A percentile compares a stretch with the other conserved stretches of the same genome.
phyloP scores from a whole-genome alignment of 495 filamentous ascomycete species.

The Penicillium canariense region DNA sequence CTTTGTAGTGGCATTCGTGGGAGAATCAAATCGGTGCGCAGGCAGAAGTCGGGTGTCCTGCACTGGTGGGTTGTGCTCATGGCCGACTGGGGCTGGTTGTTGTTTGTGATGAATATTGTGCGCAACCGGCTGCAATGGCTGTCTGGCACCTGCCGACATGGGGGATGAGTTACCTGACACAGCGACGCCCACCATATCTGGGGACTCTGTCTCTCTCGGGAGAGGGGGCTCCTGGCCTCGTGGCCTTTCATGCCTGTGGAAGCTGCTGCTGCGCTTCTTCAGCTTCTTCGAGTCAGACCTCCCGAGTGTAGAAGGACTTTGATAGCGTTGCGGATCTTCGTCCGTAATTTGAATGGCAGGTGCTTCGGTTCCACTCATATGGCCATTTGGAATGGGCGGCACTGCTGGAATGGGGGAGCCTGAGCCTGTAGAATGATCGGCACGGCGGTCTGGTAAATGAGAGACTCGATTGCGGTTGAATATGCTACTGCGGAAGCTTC shows the following conservation, averaged over 20 bases:
- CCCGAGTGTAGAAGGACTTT: conserved; percentile 24
- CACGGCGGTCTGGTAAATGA: conserved; percentile 32
- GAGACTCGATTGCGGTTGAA: conserved; percentile 56
- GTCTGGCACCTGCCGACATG: conserved; percentile 28
- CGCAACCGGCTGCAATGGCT: conserved; percentile 46
- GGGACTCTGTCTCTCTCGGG: conserved; percentile 17
- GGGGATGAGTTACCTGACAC: conserved; percentile 30
- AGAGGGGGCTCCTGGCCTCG: conserved; percentile 17
- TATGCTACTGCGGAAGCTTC: conserved; percentile 70
- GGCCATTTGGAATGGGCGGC: conserved; percentile 18
- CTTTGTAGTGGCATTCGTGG: conserved; percentile 37
- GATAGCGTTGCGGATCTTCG: conserved; percentile 32
- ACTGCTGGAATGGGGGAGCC: conserved; percentile 20
- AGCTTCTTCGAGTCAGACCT: conserved; percentile 46
- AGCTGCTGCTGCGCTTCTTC: conserved; percentile 43
- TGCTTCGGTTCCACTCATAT: conserved; percentile 23
- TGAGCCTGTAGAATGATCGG: conserved; percentile 14
- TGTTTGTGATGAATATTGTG: conserved; percentile 49
- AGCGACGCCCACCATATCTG: conserved; percentile 45
- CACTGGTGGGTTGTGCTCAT: conserved; percentile 47
- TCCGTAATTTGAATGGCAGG: conserved; percentile 51
- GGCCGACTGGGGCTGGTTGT: conserved; percentile 44
- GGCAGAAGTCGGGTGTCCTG: conserved; percentile 53
- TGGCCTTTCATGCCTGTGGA: conserved; percentile 24
- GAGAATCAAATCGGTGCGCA: conserved; percentile 45